These are phyloP conservation scores for Spencermartinsiella ligniputridi DNA, from an alignment of 1,139 yeast genomes.

Conservation along the genomic window DNA sequence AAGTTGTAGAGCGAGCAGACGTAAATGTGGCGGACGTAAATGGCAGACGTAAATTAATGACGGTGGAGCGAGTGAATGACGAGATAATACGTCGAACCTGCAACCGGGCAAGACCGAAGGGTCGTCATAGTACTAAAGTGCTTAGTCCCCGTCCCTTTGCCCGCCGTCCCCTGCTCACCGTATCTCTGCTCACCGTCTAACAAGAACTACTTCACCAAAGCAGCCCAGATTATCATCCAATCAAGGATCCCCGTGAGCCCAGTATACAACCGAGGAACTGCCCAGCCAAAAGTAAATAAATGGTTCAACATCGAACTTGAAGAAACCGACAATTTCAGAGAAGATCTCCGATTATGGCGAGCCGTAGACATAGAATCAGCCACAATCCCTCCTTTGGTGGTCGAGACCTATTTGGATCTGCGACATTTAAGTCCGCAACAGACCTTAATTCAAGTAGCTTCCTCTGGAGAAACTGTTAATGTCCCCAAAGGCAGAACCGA, in stretches of 20 bases:
- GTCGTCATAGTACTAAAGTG: too few relatives aligned
- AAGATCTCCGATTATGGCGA: conserved; percentile 62
- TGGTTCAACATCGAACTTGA: conserved; percentile 61
- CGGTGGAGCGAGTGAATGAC: too few relatives aligned
- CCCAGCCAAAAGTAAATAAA: conserved; percentile 31
- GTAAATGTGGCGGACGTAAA: too few relatives aligned
- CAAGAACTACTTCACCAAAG: conserved; percentile 68
- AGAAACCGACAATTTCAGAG: conserved; percentile 45
- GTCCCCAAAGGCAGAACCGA: conserved; percentile 61
- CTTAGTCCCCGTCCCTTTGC: too few relatives aligned
- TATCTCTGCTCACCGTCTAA: too few relatives aligned
- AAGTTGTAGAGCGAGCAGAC: too few relatives aligned
- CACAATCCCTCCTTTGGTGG: conserved; percentile 67
- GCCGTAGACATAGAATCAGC: conserved; percentile 26
- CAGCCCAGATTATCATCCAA: conserved; percentile 57
- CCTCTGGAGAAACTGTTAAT: conserved; percentile 44
- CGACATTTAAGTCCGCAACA: conserved; percentile 57
- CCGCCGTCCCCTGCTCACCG: conserved; percentile 8
- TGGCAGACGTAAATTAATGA: too few relatives aligned
- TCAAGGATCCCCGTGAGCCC: conserved; percentile 32
- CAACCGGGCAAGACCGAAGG: too few relatives aligned
- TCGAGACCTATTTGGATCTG: conserved; percentile 79
- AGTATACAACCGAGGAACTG: conserved; percentile 18
- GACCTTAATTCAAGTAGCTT: conserved; percentile 55
- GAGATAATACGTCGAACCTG: too few relatives aligned